phyloP scores from a whole-genome alignment of 179 eudicot species.

The Camellia oleifera region DNA sequence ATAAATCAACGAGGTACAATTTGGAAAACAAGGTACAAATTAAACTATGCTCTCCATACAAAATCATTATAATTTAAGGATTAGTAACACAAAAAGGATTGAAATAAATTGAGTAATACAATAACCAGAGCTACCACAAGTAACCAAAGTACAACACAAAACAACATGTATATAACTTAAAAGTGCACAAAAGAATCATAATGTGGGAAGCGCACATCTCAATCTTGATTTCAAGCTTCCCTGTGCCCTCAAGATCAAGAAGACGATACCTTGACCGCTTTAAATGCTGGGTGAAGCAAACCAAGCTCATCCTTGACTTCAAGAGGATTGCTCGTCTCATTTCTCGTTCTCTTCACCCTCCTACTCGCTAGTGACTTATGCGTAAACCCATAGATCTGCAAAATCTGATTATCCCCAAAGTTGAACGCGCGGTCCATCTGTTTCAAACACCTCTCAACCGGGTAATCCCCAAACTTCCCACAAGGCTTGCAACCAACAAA shows the following conservation, averaged over 20 bases:
- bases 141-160: slow-evolving; percentile 8
- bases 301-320: slow-evolving; percentile 30
- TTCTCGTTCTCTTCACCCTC: slow-evolving; percentile 41
- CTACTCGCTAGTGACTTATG: slow-evolving; percentile 53
- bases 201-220: not conserved
- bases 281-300: slow-evolving; percentile 29
- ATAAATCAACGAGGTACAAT: not conserved
- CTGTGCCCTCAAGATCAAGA: slow-evolving; percentile 6
- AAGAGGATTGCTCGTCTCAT: slow-evolving; percentile 38
- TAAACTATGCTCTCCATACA: slow-evolving; percentile 9
- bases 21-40: not conserved
- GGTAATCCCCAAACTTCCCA: slow-evolving; percentile 66
- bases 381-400: slow-evolving; percentile 62
- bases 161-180: slow-evolving; percentile 5
- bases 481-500: slow-evolving; percentile 78
- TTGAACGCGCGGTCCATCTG: slow-evolving; percentile 74
- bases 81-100: slow-evolving; percentile 3
- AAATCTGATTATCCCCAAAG: slow-evolving; percentile 71
- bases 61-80: not conserved
- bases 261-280: slow-evolving; percentile 23
- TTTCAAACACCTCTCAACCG: slow-evolving; percentile 60
- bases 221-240: not conserved
- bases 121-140: slow-evolving; percentile 6
- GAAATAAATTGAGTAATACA: slow-evolving; percentile 10
- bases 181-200: slow-evolving; percentile 9